Percentiles rank a stretch among this genome's conserved stretches.
Conservation (phyloP, 371 early-diverging fungal genomes). For the Blakeslea trispora region DNA sequence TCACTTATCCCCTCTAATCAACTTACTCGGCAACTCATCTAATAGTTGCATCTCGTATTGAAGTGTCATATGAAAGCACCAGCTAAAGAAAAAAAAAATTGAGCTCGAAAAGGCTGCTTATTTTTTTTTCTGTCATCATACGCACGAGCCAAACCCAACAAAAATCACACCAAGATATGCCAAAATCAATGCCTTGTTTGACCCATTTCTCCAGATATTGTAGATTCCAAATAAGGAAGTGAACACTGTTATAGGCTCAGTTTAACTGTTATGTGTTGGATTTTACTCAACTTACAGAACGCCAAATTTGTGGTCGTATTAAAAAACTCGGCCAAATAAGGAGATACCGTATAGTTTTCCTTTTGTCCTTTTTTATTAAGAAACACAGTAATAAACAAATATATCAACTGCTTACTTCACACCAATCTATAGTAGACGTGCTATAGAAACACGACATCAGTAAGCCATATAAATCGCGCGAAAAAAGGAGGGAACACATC, state of each 20-base stretch:
- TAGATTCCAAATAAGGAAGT: conserved; percentile 25
- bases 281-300: conserved; percentile 37
- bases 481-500: no score
- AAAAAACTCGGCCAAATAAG: conserved; percentile 75
- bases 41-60: conserved; percentile 75
- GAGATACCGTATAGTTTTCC: conserved; percentile 47
- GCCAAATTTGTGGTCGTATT: conserved; percentile 70
- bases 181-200: conserved; percentile 55
- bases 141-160: conserved; percentile 69
- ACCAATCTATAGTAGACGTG: conserved; percentile 53
- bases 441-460: conserved; percentile 13
- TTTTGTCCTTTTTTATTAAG: conserved; percentile 4
- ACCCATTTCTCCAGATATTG: conserved; percentile 45
- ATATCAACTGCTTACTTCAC: conserved; percentile 31
- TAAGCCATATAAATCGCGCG: background rate
- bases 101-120: no score
- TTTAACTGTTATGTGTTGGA: background rate
- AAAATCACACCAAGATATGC: conserved; percentile 62
- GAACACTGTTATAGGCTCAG: conserved; percentile 7
- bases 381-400: no score
- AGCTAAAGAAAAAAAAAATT: conserved; percentile 26
- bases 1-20: no score
- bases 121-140: conserved; percentile 4
- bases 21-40: conserved; percentile 71
- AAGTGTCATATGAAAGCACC: conserved; percentile 83